phyloP scores from a whole-genome alignment of 164 flowering plant genomes.

The Litsea cubeba region DNA sequence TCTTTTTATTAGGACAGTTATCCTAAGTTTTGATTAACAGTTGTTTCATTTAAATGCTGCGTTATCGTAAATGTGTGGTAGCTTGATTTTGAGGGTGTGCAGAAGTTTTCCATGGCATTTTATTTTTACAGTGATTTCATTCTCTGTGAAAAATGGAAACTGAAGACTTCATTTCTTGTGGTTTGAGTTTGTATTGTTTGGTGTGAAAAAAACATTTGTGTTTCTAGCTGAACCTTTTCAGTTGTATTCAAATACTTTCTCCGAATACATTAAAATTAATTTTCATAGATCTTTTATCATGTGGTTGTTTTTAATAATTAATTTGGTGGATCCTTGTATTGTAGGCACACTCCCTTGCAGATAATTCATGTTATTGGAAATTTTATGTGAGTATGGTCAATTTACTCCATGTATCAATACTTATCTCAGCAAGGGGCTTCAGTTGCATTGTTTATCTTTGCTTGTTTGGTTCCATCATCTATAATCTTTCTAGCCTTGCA shows the following conservation, averaged over 20 bases:
- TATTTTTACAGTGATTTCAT: no score
- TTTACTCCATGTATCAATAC: constrained; percentile 76
- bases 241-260: background rate
- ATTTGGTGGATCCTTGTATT: constrained; percentile 8
- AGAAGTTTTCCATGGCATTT: no score
- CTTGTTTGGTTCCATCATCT: constrained; percentile 75
- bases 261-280: background rate
- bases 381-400: constrained; percentile 90
- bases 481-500: constrained; percentile 63
- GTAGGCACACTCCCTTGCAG: constrained; percentile 84
- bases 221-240: background rate
- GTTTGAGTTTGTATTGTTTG: no score
- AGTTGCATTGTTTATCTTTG: constrained; percentile 63
- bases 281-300: background rate
- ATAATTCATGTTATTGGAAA: constrained; percentile 69
- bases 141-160: no score
- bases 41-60: no score
- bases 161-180: no score
- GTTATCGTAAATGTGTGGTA: no score
- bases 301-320: background rate
- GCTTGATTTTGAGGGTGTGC: no score
- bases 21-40: no score
- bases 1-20: no score
- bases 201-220: no score
- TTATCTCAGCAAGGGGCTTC: constrained; percentile 70